phyloP scores from a whole-genome alignment of 768 basidiomycete species.

The Termitomyces sp. region DNA sequence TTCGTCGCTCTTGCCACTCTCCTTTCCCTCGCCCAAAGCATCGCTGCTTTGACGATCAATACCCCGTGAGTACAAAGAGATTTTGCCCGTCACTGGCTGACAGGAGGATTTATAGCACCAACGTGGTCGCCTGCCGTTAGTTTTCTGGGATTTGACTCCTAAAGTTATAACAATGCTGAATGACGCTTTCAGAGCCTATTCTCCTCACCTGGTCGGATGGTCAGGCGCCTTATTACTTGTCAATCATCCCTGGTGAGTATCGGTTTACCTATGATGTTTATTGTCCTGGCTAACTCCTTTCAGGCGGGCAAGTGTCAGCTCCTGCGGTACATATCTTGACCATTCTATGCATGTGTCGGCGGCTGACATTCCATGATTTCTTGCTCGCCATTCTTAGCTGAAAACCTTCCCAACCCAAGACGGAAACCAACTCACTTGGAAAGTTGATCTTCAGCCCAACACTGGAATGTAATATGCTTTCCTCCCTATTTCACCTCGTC shows the following conservation, averaged over 20 bases:
- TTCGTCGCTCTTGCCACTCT: conserved; percentile 30
- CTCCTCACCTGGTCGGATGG: conserved; percentile 53
- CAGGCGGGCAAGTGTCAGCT: conserved; percentile 53
- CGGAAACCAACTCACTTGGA: conserved; percentile 50
- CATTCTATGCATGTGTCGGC: background rate
- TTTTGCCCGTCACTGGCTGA: background rate
- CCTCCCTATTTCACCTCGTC: background rate
- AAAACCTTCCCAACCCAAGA: conserved; percentile 46
- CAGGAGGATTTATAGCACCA: conserved; percentile 23
- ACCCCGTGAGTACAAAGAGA: conserved; percentile 45
- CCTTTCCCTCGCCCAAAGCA: conserved; percentile 33
- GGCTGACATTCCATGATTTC: background rate
- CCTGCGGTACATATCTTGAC: conserved; percentile 38
- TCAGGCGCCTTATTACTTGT: conserved; percentile 51
- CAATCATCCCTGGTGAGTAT: conserved; percentile 60
- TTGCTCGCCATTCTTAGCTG: conserved; percentile 37
- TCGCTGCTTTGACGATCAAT: conserved; percentile 52
- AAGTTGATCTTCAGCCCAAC: conserved; percentile 40
- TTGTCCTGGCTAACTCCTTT: background rate
- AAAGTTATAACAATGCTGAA: background rate
- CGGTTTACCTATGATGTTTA: background rate
- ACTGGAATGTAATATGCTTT: conserved; percentile 42
- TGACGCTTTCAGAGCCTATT: conserved; percentile 49
- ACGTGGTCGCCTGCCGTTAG: conserved; percentile 51
- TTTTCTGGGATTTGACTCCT: background rate